phyloP scores from a whole-genome alignment of 805 yeast genomes.

The Spencermartinsiella europaea region DNA sequence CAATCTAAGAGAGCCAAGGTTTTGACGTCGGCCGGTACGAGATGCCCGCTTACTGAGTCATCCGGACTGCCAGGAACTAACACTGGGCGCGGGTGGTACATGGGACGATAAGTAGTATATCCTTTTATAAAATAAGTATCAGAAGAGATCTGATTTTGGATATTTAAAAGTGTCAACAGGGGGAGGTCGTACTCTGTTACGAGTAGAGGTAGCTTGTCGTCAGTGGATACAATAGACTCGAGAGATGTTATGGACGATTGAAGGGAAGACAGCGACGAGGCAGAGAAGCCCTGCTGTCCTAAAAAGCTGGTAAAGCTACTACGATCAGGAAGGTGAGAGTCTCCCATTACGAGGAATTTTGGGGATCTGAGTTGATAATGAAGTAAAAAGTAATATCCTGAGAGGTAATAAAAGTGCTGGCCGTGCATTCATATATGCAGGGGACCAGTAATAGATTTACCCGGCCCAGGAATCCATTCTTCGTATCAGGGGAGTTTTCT shows the following conservation, averaged over 20 bases:
- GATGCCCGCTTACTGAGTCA: slow-evolving; percentile 1
- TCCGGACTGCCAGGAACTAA: neutral
- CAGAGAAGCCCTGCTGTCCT: too few relatives aligned
- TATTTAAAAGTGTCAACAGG: neutral
- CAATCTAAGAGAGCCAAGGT: slow-evolving; percentile 6
- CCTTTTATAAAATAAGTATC: neutral
- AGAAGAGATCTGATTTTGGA: neutral
- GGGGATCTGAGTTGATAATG: too few relatives aligned
- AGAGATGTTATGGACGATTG: neutral
- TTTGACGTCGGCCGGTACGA: neutral
- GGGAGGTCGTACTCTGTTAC: neutral
- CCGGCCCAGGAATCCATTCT: too few relatives aligned
- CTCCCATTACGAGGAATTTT: too few relatives aligned
- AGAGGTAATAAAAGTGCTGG: too few relatives aligned
- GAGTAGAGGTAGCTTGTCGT: neutral
- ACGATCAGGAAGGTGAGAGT: too few relatives aligned
- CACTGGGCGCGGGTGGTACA: neutral
- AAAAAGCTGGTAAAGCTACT: too few relatives aligned
- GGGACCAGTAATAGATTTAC: too few relatives aligned
- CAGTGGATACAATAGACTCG: neutral
- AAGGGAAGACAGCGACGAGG: too few relatives aligned
- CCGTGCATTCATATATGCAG: too few relatives aligned
- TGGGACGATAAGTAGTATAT: neutral
- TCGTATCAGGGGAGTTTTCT: too few relatives aligned
- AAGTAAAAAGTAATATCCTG: too few relatives aligned